Evolutionary conservation across 495 filamentous ascomycete species (phyloP), one percentile per base, ranked within the genome.

Genomic region (Emericellopsis terricola): DNA sequence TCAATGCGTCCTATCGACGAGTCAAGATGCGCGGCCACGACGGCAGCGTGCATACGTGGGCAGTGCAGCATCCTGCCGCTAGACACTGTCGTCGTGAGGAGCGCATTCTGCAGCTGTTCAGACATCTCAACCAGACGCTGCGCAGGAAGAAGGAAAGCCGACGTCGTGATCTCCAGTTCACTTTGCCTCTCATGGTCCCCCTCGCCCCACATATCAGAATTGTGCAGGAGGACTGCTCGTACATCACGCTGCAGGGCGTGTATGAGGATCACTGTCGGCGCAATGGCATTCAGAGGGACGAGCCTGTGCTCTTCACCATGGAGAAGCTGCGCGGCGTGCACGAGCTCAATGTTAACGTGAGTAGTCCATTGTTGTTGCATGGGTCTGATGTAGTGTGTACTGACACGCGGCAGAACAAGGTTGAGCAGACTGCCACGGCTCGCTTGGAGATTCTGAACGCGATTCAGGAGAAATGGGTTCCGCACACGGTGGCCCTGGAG

Each of bases 11-110:
- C 31, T 85, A 96, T 50, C 75, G 91, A 20, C 71, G 91, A 19
- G 60, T 99, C 42, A 92, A 83, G 64, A 93, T 99, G 42, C 78
- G 91, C 28, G 91, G 91, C n/a, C 85, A 94, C 45, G 91, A 99
- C 51, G 91, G 91, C 27, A 94, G 85, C 44, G 57, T 94, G 9
- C 87, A 96, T 59, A 62, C 84, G 9, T 99, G 96, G 50, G 85
- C 86, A 3, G 79, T 99, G 15, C 91, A 99, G 49, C 83, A 94
- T 48, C 91, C 91, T 5, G 82, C 91, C 8, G 81, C 84, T 14
- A 67, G 87, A 34, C 80, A 91, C 51, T 91, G 83, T 41, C 70
- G 91, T 37, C 74, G 91, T 11, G 91, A 99, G 48, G 91, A 99
- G 51, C 69, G 87, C 20, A 92, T 96, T 33, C 53, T 93, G 28